Evolutionary conservation across 306 rosid genomes (phyloP).

Genomic region (Citrullus mucosospermus): DNA sequence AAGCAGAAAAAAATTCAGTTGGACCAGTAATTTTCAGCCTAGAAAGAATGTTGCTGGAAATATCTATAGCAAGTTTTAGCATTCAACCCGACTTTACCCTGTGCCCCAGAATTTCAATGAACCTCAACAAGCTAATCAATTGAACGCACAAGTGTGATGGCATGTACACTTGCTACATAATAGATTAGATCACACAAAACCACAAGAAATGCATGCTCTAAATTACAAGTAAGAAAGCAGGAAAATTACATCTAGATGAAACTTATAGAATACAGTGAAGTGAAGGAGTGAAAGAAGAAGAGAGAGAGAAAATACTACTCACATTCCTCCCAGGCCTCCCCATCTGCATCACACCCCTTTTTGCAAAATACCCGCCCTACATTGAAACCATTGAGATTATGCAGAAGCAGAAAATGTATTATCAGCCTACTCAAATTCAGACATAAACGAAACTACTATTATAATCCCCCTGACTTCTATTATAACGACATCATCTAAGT

Average conservation of each 20-base stretch:
- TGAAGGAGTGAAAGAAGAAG: background rate
- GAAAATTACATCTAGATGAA: background rate
- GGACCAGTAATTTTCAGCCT: background rate
- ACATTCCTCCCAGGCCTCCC: constrained; percentile 79
- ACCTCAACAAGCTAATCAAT: background rate
- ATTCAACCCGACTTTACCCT: background rate
- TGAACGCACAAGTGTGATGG: too few relatives aligned
- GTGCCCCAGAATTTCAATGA: background rate
- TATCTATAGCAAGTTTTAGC: background rate
- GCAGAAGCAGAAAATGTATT: background rate
- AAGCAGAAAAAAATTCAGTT: background rate
- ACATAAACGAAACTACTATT: background rate
- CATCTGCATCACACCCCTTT: constrained; percentile 71
- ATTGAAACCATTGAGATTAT: constrained; percentile 9
- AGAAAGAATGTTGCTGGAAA: background rate
- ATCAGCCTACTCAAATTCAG: background rate
- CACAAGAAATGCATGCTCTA: background rate
- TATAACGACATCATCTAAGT: background rate
- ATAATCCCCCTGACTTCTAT: background rate
- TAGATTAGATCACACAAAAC: background rate
- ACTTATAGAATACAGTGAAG: background rate
- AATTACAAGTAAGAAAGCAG: background rate
- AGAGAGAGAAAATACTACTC: constrained; percentile 16
- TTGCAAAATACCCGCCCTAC: constrained; percentile 96
- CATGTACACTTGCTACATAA: background rate